These are phyloP conservation scores for Ceratocystis huliohia DNA, from an alignment of 2,329 filamentous ascomycete species.

Conservation along the genomic window DNA sequence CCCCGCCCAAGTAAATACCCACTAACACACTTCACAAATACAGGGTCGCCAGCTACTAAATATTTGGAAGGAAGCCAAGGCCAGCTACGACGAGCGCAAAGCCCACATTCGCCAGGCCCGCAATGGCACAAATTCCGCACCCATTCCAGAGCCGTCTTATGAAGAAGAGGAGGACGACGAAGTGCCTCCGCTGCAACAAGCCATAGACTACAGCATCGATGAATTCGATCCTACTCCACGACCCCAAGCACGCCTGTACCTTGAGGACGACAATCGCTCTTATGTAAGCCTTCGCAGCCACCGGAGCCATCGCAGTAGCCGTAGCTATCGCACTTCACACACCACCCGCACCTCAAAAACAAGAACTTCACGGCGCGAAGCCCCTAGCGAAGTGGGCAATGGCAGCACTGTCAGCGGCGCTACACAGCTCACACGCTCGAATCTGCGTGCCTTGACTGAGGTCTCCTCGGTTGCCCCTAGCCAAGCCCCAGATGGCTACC, in stretches of 20 bases:
- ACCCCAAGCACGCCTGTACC: conserved; percentile 22
- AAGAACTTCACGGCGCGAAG: conserved; percentile 22
- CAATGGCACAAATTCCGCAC: conserved; percentile 22
- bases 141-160: conserved; percentile 17
- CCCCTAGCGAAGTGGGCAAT: conserved; percentile 19
- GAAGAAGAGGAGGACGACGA: conserved; percentile 20
- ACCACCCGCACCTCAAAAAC: conserved; percentile 15
- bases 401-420: conserved; percentile 26
- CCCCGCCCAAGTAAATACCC: neutral
- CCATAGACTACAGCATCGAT: conserved; percentile 26
- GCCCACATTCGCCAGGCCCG: conserved; percentile 61
- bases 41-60: conserved; percentile 82
- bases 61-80: conserved; percentile 85
- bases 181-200: conserved; percentile 21
- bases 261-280: conserved; percentile 30
- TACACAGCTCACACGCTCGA: conserved; percentile 35
- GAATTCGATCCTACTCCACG: conserved; percentile 23
- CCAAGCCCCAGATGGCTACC: conserved; percentile 25
- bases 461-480: conserved; percentile 39
- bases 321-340: conserved; percentile 23
- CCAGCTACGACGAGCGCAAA: conserved; percentile 78
- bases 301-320: conserved; percentile 24
- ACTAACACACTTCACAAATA: conserved; percentile 6
- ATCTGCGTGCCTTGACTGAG: conserved; percentile 42
- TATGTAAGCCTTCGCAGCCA: conserved; percentile 29